Evolutionary conservation across 73 alveolate genomes (phyloP), one percentile per base, ranked within the genome.

Genomic region (Paramecium biaurelia): DNA sequence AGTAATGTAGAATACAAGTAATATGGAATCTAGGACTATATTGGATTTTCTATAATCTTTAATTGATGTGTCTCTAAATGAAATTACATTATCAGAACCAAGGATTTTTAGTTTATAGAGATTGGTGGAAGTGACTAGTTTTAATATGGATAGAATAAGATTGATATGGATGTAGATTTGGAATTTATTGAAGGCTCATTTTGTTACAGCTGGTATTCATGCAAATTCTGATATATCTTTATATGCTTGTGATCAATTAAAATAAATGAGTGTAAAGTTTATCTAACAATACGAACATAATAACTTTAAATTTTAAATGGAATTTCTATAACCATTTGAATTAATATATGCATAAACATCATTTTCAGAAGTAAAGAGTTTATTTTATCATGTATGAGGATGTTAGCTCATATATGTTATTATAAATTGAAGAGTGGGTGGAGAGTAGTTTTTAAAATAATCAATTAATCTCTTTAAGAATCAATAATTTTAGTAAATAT

Each of bases 291-390:
- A 95, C 35, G 99, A 96, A 85, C 57, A 70, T 37, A 93, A 84
- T 76, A 92, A 88, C 47, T 92, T 92, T 68, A 89, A 94, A 35
- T 95, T 94, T 92, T 93, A 96, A 92, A 93, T 86, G 87, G 96
- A 94, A 41, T 96, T 96, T 93, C 85, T 96, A 24, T 86, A 92
- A 58, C 99, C 99, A 6, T 96, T 96, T 85, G 96, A 93, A 86
- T 32, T 86, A 3, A 86, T 86, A 7, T 86, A 57, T 59, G 84
- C 57, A 3, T 15, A 74, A 37, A 74, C 87, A 28, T 34, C 20
- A 41, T 37, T 34, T 74, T 34, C n/a, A 37, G 87, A 74, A 74
- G 85, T 86, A 34, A 86, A 63, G 93, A 86, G 4, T 86, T 86
- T 47, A 86, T 86, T 9, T 57, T 86, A 2, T 72, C 84, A 2